Evolutionary conservation across 331 rosid genomes (phyloP).

Genomic region (Quercus lobata): DNA sequence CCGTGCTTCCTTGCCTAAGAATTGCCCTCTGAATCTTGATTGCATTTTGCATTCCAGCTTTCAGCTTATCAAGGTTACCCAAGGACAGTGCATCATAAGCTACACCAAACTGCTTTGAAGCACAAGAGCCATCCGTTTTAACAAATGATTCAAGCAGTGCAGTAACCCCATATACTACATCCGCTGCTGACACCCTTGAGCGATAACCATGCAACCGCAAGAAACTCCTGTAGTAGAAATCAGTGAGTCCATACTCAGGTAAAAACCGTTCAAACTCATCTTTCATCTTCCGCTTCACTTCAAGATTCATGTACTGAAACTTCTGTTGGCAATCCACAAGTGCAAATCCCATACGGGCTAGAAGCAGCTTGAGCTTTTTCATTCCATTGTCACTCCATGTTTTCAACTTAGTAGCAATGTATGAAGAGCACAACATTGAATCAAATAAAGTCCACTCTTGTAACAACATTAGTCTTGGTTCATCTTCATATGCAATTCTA

Average conservation of each 20-base stretch:
- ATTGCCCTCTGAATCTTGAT: conserved; percentile 83
- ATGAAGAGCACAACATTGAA: conserved; percentile 89
- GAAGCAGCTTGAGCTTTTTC: conserved; percentile 81
- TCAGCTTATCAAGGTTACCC: conserved; percentile 70
- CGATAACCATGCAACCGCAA: conserved; percentile 69
- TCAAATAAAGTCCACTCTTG: conserved; percentile 94
- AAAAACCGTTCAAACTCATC: conserved; percentile 70
- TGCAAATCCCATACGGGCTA: conserved; percentile 94
- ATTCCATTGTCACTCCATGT: conserved; percentile 97
- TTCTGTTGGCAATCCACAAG: conserved; percentile 95
- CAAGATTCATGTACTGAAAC: conserved; percentile 86
- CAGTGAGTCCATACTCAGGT: conserved; percentile 84
- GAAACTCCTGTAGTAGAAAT: conserved; percentile 87
- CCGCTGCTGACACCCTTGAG: conserved; percentile 92
- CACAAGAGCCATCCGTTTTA: conserved; percentile 73
- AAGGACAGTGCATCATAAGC: conserved; percentile 85
- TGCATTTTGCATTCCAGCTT: conserved; percentile 85
- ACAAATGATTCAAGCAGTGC: conserved; percentile 88
- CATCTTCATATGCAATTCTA: conserved; percentile 77
- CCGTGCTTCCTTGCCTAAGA: conserved; percentile 88
- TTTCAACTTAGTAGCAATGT: conserved; percentile 83
- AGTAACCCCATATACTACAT: conserved; percentile 93
- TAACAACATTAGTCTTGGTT: conserved; percentile 83
- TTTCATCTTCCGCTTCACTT: conserved; percentile 85
- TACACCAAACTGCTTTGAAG: conserved; percentile 72